Evolutionary conservation across 495 filamentous ascomycete genomes (phyloP).

Genomic region (Parathielavia hyrcaniae): DNA sequence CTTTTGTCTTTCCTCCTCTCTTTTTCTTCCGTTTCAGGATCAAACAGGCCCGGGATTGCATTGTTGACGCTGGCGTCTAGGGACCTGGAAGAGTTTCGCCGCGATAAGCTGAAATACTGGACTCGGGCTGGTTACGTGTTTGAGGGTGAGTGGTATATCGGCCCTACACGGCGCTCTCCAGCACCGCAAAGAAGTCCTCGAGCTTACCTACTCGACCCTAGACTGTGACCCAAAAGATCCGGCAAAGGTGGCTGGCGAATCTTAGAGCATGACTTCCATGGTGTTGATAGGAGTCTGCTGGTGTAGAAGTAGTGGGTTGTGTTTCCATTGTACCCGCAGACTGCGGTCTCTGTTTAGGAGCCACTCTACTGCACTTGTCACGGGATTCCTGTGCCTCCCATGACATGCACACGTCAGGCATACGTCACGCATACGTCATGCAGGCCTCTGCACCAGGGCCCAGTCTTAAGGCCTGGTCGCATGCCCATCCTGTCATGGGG

Average conservation of each 20-base stretch:
- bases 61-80: neutral
- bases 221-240: slow-evolving; percentile 26
- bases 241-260: slow-evolving; percentile 13
- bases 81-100: slow-evolving; percentile 71
- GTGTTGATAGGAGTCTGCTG: neutral
- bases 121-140: slow-evolving; percentile 40
- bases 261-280: neutral
- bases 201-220: neutral
- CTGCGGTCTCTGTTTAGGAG: no score
- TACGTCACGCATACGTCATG: no score
- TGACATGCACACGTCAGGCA: no score
- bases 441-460: no score
- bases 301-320: neutral
- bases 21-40: neutral
- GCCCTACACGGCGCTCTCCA: neutral
- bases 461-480: no score
- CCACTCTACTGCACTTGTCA: no score
- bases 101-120: slow-evolving; percentile 57
- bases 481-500: no score
- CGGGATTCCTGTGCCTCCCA: no score
- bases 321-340: neutral
- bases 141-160: slow-evolving; percentile 23
- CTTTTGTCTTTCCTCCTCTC: no score
- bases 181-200: neutral
- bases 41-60: no score